These are phyloP conservation scores for Fomitopsis pulvina DNA, from an alignment of 768 basidiomycete genomes.

Conservation along the genomic window DNA sequence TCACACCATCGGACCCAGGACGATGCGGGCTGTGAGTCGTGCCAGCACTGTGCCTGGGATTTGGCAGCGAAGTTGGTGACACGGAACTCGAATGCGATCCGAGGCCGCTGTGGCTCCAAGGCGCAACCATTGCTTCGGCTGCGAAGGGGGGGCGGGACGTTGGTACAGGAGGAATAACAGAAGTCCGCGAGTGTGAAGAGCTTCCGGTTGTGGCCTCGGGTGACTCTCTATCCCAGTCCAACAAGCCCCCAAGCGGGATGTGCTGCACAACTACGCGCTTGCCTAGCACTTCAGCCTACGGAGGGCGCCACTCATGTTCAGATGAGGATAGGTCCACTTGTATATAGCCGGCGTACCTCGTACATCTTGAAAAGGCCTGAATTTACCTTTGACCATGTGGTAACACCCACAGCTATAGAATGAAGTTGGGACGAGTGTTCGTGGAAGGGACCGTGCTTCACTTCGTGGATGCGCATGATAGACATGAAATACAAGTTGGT, in stretches of 20 bases:
- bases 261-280: conserved; percentile 98
- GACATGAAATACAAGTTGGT: conserved; percentile 80
- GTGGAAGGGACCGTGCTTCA: conserved; percentile 84
- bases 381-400: conserved; percentile 89
- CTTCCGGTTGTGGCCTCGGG: no score
- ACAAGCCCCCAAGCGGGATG: conserved; percentile 74
- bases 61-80: no score
- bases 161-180: not conserved
- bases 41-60: no score
- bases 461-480: conserved; percentile 69
- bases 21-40: no score
- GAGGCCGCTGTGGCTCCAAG: no score
- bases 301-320: not conserved
- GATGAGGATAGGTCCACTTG: not conserved
- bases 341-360: conserved; percentile 41
- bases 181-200: no score
- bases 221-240: conserved; percentile 71
- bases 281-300: conserved; percentile 80
- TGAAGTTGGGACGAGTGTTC: conserved; percentile 90
- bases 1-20: no score
- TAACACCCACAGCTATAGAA: conserved; percentile 81
- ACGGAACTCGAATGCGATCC: no score
- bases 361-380: conserved; percentile 95
- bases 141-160: conserved; percentile 1
- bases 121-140: no score